phyloP scores from a whole-genome alignment of 140 eudicot genomes.

The Erigeron philadelphicus region DNA sequence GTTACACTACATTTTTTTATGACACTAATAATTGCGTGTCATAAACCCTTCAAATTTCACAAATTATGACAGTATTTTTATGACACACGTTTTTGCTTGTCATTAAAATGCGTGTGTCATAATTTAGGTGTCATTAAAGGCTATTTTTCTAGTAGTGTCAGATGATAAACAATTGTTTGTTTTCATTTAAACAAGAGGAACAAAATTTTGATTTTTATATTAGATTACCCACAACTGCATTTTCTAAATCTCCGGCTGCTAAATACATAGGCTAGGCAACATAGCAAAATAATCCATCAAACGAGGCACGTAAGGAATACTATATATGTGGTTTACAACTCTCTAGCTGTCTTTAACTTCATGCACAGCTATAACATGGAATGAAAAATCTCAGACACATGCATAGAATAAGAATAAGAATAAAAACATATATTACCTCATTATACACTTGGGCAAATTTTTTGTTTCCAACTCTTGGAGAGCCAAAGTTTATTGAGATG shows the following conservation, averaged over 20 bases:
- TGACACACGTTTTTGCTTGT: no score
- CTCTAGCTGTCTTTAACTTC: constrained; percentile 94
- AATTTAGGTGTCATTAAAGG: no score
- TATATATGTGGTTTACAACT: constrained; percentile 90
- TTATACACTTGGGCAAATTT: constrained; percentile 77
- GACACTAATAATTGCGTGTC: no score
- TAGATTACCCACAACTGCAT: constrained; percentile 42
- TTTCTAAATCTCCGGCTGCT: constrained; percentile 55
- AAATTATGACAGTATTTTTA: no score
- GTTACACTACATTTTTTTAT: no score
- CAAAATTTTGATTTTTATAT: constrained; percentile 12
- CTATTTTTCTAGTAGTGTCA: no score
- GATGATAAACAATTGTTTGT: no score
- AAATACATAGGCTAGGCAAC: constrained; percentile 95
- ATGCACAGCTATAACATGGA: constrained; percentile 36
- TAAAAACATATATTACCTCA: constrained; percentile 42
- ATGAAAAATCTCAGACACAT: constrained; percentile 4
- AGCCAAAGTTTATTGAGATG: constrained; percentile 63
- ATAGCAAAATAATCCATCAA: constrained; percentile 97
- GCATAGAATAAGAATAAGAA: not conserved
- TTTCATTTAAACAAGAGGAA: constrained; percentile 2
- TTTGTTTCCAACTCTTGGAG: constrained; percentile 95
- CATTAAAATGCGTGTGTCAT: no score
- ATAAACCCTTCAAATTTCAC: no score
- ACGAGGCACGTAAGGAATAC: constrained; percentile 95